Percentiles rank a stretch among this genome's conserved stretches.
phyloP scores from a whole-genome alignment of 2,329 filamentous ascomycete genomes.

The Coleophoma eucalyptorum region DNA sequence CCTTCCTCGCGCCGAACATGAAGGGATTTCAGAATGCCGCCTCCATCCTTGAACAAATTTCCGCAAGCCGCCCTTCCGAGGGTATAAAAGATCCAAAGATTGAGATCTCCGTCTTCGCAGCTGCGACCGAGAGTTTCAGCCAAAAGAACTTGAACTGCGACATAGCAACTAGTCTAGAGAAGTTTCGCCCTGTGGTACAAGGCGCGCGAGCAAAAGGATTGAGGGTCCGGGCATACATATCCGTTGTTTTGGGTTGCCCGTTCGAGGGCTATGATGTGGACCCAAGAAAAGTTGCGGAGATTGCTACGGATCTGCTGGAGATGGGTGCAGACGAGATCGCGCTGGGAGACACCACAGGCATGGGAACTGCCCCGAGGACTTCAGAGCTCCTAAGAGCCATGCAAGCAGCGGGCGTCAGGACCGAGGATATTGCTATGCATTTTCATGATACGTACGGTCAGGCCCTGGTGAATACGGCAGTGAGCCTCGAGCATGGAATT shows the following conservation, averaged over 20 bases:
- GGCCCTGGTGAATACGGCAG: constrained; percentile 77
- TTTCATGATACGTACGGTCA: constrained; percentile 89
- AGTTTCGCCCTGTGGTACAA: constrained; percentile 67
- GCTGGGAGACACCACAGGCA: constrained; percentile 85
- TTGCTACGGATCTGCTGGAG: constrained; percentile 68
- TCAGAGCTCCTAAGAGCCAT: constrained; percentile 61
- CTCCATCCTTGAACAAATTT: constrained; percentile 48
- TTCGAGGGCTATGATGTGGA: constrained; percentile 66
- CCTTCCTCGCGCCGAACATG: constrained; percentile 75
- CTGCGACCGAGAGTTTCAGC: constrained; percentile 77
- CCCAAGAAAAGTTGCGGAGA: constrained; percentile 59
- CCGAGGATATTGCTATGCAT: constrained; percentile 73
- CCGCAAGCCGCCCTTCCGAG: constrained; percentile 40
- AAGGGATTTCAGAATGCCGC: constrained; percentile 66
- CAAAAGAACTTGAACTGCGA: constrained; percentile 80
- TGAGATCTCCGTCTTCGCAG: constrained; percentile 79
- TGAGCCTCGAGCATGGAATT: constrained; percentile 73
- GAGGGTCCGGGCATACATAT: constrained; percentile 75
- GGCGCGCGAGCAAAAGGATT: constrained; percentile 62
- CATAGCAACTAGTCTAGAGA: constrained; percentile 67
- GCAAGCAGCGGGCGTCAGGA: constrained; percentile 62
- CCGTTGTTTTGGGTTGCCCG: constrained; percentile 76
- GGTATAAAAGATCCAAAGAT: constrained; percentile 26
- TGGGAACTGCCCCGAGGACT: constrained; percentile 76
- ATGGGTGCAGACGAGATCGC: constrained; percentile 91